Conservation (phyloP, 257 asterid species). For the Solanum neorickii region DNA sequence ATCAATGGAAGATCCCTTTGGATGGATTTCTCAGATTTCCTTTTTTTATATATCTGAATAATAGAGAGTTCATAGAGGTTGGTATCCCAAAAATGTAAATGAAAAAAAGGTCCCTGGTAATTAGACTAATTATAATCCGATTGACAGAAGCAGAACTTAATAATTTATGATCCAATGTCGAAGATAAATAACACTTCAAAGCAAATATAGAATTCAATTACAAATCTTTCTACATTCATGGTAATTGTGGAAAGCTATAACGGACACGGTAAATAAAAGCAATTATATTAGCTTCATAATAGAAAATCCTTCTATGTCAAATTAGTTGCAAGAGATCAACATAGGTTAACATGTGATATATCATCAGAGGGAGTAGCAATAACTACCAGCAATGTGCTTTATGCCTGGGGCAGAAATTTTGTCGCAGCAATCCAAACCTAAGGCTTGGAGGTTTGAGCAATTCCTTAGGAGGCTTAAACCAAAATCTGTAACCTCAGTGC, state of each 20-base stretch:
- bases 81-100: not conserved
- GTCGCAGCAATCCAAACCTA: slow-evolving; percentile 65
- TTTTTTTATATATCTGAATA: not conserved
- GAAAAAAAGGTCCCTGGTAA: not conserved
- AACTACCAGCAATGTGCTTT: slow-evolving; percentile 45
- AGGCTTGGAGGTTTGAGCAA: slow-evolving; percentile 57
- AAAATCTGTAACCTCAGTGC: slow-evolving; percentile 65
- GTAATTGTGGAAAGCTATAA: not conserved
- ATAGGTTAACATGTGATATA: not conserved
- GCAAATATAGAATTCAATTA: not conserved
- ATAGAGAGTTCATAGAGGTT: not conserved
- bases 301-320: not conserved
- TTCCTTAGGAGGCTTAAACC: slow-evolving; percentile 53
- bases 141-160: not conserved
- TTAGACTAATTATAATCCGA: not conserved
- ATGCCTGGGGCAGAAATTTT: slow-evolving; percentile 64
- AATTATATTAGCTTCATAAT: not conserved
- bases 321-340: not conserved
- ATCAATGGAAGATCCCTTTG: not conserved
- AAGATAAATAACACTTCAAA: not conserved
- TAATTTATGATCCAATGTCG: not conserved
- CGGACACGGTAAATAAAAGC: not conserved
- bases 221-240: not conserved
- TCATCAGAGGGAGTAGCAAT: not conserved
- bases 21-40: not conserved